These are phyloP conservation scores for Torulaspora franciscae DNA, from an alignment of 805 yeast genomes.

Conservation along the genomic window DNA sequence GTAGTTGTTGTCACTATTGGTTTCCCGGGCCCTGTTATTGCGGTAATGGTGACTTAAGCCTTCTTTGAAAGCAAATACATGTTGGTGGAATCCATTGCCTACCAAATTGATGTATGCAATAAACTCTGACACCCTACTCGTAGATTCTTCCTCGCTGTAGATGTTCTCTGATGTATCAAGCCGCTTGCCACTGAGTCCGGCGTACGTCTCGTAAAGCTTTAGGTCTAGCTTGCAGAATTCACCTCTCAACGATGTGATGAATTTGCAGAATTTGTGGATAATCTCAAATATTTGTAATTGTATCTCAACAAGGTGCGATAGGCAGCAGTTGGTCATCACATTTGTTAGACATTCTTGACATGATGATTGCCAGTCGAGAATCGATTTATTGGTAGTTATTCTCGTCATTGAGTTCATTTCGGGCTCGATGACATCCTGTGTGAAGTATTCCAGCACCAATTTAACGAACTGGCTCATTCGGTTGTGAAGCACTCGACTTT, in stretches of 20 bases:
- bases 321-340: slow-evolving; percentile 29
- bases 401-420: slow-evolving; percentile 16
- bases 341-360: slow-evolving; percentile 28
- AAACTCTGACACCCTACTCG: slow-evolving; percentile 12
- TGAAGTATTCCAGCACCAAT: slow-evolving; percentile 24
- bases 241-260: slow-evolving; percentile 25
- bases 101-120: slow-evolving; percentile 14
- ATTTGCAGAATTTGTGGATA: slow-evolving; percentile 32
- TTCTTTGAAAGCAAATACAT: slow-evolving; percentile 20
- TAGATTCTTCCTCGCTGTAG: slow-evolving; percentile 19
- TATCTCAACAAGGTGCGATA: slow-evolving; percentile 26
- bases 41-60: slow-evolving; percentile 19
- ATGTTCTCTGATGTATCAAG: background rate
- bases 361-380: slow-evolving; percentile 19
- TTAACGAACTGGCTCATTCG: slow-evolving; percentile 36
- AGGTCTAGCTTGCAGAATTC: slow-evolving; percentile 22
- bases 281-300: slow-evolving; percentile 32
- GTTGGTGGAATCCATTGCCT: slow-evolving; percentile 18
- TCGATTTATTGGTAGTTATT: slow-evolving; percentile 2
- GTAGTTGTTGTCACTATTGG: slow-evolving; percentile 3
- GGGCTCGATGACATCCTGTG: slow-evolving; percentile 24
- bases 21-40: slow-evolving; percentile 4
- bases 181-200: background rate
- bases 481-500: slow-evolving; percentile 51
- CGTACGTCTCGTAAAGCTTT: slow-evolving; percentile 13